phyloP scores from a whole-genome alignment of 768 basidiomycete genomes.

The Russula earlei region DNA sequence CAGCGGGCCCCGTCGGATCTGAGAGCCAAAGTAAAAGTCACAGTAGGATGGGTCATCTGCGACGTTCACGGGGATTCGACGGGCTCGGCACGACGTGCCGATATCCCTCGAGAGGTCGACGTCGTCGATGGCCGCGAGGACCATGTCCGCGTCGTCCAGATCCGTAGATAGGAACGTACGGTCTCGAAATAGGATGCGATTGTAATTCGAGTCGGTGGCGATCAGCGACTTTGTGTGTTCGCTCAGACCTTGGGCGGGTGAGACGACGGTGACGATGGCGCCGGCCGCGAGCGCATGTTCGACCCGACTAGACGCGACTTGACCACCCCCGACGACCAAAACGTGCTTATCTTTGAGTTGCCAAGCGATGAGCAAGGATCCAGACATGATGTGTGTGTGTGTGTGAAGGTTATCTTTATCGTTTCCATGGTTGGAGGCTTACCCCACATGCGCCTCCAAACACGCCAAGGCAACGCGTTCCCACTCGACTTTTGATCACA shows the following conservation, averaged over 20 bases:
- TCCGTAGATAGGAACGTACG: slow-evolving; percentile 62
- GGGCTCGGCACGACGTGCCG: slow-evolving; percentile 53
- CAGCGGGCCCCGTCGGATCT: slow-evolving; percentile 81
- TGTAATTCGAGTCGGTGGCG: slow-evolving; percentile 28
- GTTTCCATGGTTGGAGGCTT: too few relatives aligned
- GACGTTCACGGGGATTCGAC: slow-evolving; percentile 82
- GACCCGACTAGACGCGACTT: slow-evolving; percentile 82
- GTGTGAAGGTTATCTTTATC: not conserved
- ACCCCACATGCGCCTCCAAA: too few relatives aligned
- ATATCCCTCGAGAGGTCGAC: slow-evolving; percentile 61
- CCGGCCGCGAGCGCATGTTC: slow-evolving; percentile 77
- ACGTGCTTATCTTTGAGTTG: slow-evolving; percentile 78
- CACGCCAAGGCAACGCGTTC: too few relatives aligned
- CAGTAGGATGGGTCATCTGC: slow-evolving; percentile 93
- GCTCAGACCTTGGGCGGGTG: slow-evolving; percentile 60
- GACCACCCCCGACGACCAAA: slow-evolving; percentile 89
- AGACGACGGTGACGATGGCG: slow-evolving; percentile 68
- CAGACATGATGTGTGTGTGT: slow-evolving; percentile 18
- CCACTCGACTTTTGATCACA: too few relatives aligned
- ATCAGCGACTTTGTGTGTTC: slow-evolving; percentile 47
- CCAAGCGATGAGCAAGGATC: slow-evolving; percentile 87
- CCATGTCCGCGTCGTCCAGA: slow-evolving; percentile 67
- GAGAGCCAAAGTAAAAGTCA: slow-evolving; percentile 98
- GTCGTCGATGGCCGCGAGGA: slow-evolving; percentile 89
- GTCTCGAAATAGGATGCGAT: slow-evolving; percentile 61